Evolutionary conservation across 1,139 yeast species (phyloP).

Genomic region (Lodderomyces theae): DNA sequence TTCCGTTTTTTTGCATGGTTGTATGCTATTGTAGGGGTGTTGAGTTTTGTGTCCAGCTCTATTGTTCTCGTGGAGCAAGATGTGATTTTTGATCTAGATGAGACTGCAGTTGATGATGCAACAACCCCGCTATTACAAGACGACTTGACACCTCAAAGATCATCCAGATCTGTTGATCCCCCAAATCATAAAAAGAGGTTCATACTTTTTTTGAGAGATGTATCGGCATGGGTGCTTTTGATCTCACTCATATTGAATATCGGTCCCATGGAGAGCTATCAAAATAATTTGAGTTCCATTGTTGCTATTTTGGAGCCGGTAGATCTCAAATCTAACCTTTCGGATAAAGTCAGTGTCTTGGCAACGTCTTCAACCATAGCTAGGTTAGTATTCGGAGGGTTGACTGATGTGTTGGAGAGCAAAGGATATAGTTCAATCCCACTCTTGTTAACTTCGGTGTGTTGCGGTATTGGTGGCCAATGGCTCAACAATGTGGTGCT

Average conservation of each 20-base stretch:
- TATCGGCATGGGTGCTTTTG: conserved; percentile 63
- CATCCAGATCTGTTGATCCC: conserved; percentile 35
- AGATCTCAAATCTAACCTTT: conserved; percentile 44
- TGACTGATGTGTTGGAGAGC: conserved; percentile 48
- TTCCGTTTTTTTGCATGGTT: conserved; percentile 58
- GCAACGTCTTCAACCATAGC: conserved; percentile 41
- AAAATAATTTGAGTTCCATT: conserved; percentile 77
- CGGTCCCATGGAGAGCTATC: conserved; percentile 87
- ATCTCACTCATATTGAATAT: conserved; percentile 62
- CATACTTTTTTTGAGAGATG: conserved; percentile 53
- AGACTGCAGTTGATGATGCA: conserved; percentile 11
- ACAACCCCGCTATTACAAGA: conserved; percentile 10
- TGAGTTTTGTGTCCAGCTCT: conserved; percentile 63
- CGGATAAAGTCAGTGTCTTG: conserved; percentile 44
- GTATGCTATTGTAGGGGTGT: conserved; percentile 53
- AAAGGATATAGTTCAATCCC: conserved; percentile 37
- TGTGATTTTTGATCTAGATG: conserved; percentile 34
- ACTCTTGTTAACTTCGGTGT: conserved; percentile 40
- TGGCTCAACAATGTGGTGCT: conserved; percentile 35
- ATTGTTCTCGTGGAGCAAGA: conserved; percentile 63
- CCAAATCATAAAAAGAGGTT: conserved; percentile 50
- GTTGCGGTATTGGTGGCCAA: conserved; percentile 47
- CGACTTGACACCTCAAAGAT: conserved; percentile 18
- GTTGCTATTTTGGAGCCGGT: conserved; percentile 19
- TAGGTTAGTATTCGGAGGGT: conserved; percentile 62